These are phyloP conservation scores for Malania oleifera DNA, from an alignment of 164 flowering plant genomes.

Conservation along the genomic window DNA sequence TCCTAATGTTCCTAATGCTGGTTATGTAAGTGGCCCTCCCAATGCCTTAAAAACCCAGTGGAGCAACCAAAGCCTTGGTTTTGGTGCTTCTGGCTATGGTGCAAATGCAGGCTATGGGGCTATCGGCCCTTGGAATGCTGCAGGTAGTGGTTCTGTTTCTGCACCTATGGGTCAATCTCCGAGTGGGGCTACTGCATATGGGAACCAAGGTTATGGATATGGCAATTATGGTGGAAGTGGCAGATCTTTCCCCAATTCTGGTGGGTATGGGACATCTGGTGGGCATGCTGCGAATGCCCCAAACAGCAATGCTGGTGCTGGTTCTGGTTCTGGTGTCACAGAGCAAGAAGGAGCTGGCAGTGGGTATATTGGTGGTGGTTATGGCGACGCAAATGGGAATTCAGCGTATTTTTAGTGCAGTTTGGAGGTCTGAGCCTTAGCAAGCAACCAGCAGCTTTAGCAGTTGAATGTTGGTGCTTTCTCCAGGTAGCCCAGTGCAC, in stretches of 20 bases:
- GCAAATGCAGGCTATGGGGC: constrained; percentile 5
- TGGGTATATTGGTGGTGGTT: constrained; percentile 10
- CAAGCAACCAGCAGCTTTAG: not conserved
- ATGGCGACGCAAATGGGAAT: constrained; percentile 3
- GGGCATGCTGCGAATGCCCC: constrained; percentile 14
- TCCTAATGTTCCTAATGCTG: constrained; percentile 3
- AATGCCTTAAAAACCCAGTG: constrained; percentile 1
- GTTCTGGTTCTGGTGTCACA: too few relatives aligned
- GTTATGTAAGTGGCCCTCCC: constrained; percentile 5
- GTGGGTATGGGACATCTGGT: constrained; percentile 19
- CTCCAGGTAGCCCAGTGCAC: constrained; percentile 2
- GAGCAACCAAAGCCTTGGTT: not conserved
- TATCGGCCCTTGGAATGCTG: not conserved
- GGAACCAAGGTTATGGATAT: constrained; percentile 10
- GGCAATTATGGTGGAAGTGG: constrained; percentile 12
- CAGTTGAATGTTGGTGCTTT: constrained; percentile 6
- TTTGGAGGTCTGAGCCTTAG: constrained; percentile 4
- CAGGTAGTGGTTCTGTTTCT: constrained; percentile 5
- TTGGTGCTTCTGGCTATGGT: constrained; percentile 3
- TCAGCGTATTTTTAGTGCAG: not conserved
- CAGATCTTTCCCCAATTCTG: constrained; percentile 15
- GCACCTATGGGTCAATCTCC: constrained; percentile 11
- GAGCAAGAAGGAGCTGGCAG: constrained; percentile 5
- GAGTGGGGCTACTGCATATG: constrained; percentile 10
- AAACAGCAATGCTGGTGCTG: constrained; percentile 3